phyloP scores from a whole-genome alignment of 202 grass and related monocot species.

The Miscanthus sacchariflorus region DNA sequence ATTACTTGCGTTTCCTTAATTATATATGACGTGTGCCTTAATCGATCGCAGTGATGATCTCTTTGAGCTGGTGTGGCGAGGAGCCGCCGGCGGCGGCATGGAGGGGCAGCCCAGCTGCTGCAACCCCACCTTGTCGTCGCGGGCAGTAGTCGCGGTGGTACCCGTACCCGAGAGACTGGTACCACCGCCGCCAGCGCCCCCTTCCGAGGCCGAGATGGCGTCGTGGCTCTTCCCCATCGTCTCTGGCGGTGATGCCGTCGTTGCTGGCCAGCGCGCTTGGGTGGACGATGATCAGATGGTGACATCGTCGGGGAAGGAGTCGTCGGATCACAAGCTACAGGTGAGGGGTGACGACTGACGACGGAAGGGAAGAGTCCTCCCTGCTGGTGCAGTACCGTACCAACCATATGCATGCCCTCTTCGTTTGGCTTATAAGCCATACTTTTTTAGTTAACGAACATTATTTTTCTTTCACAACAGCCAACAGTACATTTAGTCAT shows the following conservation, averaged over 20 bases:
- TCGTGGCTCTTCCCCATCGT: slow-evolving; percentile 26
- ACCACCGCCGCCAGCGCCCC: background rate
- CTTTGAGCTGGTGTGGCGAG: background rate
- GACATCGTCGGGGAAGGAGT: background rate
- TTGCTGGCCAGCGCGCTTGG: no score
- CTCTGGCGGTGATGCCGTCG: background rate
- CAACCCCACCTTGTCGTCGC: no score
- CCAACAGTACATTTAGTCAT: no score
- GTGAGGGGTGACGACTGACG: background rate
- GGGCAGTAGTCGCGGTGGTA: background rate
- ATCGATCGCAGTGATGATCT: background rate
- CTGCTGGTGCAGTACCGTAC: no score
- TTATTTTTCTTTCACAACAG: no score
- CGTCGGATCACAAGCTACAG: background rate
- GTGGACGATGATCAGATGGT: background rate
- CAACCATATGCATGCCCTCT: no score
- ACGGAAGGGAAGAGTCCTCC: no score
- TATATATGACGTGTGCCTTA: no score
- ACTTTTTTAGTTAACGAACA: no score
- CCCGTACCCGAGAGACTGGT: background rate
- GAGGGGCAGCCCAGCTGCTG: no score
- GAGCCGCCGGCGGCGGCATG: background rate
- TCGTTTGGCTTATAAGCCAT: no score
- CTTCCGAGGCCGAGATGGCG: slow-evolving; percentile 27
- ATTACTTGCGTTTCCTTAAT: no score